These are phyloP conservation scores for Tetrapisispora namnaoensis DNA, from an alignment of 805 yeast species.

Conservation along the genomic window DNA sequence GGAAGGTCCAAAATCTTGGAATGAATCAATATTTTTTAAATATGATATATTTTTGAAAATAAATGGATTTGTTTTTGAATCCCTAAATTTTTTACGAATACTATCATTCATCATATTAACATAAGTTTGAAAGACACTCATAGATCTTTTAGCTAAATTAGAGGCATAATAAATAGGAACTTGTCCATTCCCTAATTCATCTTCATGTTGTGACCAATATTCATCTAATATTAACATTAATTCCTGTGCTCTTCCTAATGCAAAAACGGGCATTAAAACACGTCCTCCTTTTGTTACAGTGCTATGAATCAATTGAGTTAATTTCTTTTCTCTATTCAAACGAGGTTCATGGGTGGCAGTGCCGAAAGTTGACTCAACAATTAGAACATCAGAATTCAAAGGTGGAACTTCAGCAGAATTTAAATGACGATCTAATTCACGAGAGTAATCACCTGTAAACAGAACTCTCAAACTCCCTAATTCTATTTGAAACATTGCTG, in stretches of 20 bases:
- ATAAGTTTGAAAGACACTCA: constrained; percentile 95
- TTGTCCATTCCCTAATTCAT: constrained; percentile 49
- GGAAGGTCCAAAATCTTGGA: constrained; percentile 91
- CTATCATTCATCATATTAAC: constrained; percentile 95
- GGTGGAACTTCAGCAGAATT: constrained; percentile 94
- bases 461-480: constrained; percentile 82
- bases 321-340: constrained; percentile 67
- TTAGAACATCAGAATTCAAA: constrained; percentile 72
- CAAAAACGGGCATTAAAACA: constrained; percentile 87
- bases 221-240: constrained; percentile 82
- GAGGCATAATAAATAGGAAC: constrained; percentile 88
- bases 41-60: constrained; percentile 78
- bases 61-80: constrained; percentile 80
- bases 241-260: constrained; percentile 95
- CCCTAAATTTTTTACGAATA: constrained; percentile 65
- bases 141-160: constrained; percentile 85
- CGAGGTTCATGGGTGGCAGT: constrained; percentile 95
- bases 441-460: constrained; percentile 94
- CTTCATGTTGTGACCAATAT: constrained; percentile 81
- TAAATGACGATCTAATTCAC: constrained; percentile 92
- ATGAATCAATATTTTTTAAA: constrained; percentile 66
- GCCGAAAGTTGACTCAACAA: constrained; percentile 94
- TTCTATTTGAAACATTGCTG: constrained; percentile 94
- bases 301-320: constrained; percentile 74
- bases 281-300: constrained; percentile 85